A percentile compares a stretch with the other conserved stretches of the same genome.
phyloP scores from a whole-genome alignment of 2,329 filamentous ascomycete species.

The Pseudogymnoascus sp. region DNA sequence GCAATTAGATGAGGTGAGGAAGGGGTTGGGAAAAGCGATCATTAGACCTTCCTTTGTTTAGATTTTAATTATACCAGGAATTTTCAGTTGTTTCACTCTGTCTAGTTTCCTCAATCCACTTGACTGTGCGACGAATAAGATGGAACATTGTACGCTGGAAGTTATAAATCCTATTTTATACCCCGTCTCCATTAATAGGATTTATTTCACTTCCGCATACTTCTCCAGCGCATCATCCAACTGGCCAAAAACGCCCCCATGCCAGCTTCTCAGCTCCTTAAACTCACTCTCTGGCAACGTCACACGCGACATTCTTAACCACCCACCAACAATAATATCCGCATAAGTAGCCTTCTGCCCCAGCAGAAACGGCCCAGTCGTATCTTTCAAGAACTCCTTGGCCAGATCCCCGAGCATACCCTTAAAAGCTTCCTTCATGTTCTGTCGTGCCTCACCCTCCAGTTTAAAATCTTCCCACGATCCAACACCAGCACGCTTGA shows the following conservation, averaged over 20 bases:
- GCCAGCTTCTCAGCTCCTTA: slow-evolving; percentile 13
- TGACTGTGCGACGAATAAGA: background rate
- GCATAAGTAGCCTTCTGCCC: slow-evolving; percentile 32
- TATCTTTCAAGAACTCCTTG: slow-evolving; percentile 28
- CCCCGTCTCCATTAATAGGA: background rate
- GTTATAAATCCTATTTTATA: background rate
- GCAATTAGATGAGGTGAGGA: slow-evolving; percentile 84
- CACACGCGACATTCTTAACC: slow-evolving; percentile 30
- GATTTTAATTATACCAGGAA: slow-evolving; percentile 5
- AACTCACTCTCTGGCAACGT: slow-evolving; percentile 14
- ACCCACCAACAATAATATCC: slow-evolving; percentile 36
- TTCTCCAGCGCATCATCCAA: slow-evolving; percentile 15
- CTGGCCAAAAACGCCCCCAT: slow-evolving; percentile 14
- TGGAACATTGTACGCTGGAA: background rate
- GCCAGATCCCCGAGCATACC: slow-evolving; percentile 27
- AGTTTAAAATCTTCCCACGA: slow-evolving; percentile 36
- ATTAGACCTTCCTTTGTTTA: slow-evolving; percentile 32
- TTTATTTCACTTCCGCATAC: slow-evolving; percentile 10
- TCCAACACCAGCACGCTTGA: slow-evolving; percentile 37
- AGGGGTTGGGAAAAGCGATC: slow-evolving; percentile 68
- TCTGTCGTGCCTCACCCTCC: slow-evolving; percentile 26
- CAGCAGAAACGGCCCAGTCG: slow-evolving; percentile 24
- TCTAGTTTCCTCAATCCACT: background rate
- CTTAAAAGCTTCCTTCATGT: slow-evolving; percentile 22
- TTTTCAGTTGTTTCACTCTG: background rate